Evolutionary conservation across 495 filamentous ascomycete species (phyloP), one percentile per base, ranked within the genome.

Genomic region (Aspergillus conjunctus): DNA sequence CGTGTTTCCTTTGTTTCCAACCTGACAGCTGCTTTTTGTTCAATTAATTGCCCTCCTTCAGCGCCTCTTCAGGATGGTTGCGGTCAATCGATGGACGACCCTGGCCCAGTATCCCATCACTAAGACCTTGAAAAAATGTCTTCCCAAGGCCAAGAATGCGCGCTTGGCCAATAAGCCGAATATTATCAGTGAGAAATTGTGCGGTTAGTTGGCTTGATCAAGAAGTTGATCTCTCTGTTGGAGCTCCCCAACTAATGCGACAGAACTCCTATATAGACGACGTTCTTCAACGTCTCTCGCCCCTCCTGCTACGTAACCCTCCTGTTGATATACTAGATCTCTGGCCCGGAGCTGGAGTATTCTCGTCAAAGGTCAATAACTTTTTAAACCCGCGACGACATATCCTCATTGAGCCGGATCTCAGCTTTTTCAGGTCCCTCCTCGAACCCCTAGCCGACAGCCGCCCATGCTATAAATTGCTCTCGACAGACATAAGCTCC

Each of bases 281-380:
- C 67, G 62, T 80, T 18, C 53, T 85, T 52, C 57, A 83, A 62
- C 77, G 81, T 18, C 68, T 89, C 20, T 80, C 78, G 9, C 85
- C 84, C 2, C 84, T 81, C 11, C 82, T 96, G 22, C 69, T 71
- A 20, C 79, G 81, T 52, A 84, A 91, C 67, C 68, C 74, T 14
- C 87, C 88, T 52, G 86, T 91, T 66, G 91, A 92, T 61, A 81
- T 98, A 54, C 77, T 98, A 62, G 93, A 98, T 67, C 75, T 96
- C 41, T 89, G 90, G 75, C 93, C 93, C 1, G 91, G 90, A 22
- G 64, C 69, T 20, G 91, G 91, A 14, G 33, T 93, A 8, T 90
- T 85, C 79, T 97, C 93, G 9, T 75, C 78, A 6, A 90, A 88
- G 64, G 66, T 97, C 6, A 86, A 95, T 66, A 81, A 91, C 1